phyloP scores from a whole-genome alignment of 306 rosid genomes.

The Inga oerstediana region DNA sequence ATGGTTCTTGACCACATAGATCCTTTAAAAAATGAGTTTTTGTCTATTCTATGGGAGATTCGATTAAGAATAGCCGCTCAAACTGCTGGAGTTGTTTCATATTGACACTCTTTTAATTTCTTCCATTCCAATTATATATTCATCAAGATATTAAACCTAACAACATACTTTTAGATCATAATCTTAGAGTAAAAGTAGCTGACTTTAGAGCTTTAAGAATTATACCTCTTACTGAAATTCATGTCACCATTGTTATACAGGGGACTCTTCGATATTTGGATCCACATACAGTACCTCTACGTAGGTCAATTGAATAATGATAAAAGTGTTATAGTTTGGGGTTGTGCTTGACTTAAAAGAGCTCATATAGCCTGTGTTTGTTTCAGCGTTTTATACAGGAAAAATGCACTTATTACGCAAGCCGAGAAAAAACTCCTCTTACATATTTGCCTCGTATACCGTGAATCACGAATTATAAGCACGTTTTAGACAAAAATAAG shows the following conservation, averaged over 20 bases:
- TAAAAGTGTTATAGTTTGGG: background rate
- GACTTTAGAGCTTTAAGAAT: background rate
- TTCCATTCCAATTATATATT: background rate
- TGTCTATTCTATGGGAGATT: background rate
- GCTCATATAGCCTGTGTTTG: too few species aligned
- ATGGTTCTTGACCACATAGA: background rate
- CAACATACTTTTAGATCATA: background rate
- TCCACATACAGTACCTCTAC: background rate
- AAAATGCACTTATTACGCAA: too few species aligned
- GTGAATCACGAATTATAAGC: too few species aligned
- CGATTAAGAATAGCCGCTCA: background rate
- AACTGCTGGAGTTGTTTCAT: background rate
- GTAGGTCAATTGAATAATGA: background rate
- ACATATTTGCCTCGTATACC: too few species aligned
- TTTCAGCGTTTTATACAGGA: too few species aligned
- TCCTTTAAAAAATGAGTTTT: background rate
- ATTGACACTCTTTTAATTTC: background rate
- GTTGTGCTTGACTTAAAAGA: background rate
- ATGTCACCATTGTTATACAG: background rate
- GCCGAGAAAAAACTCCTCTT: too few species aligned
- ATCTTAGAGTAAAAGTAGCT: background rate
- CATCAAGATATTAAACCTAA: background rate
- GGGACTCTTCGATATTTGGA: background rate
- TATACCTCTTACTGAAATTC: background rate
- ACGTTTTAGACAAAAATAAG: too few species aligned